Conservation (phyloP, 2,329 filamentous ascomycete species). For the Leptodontidium sp. region DNA sequence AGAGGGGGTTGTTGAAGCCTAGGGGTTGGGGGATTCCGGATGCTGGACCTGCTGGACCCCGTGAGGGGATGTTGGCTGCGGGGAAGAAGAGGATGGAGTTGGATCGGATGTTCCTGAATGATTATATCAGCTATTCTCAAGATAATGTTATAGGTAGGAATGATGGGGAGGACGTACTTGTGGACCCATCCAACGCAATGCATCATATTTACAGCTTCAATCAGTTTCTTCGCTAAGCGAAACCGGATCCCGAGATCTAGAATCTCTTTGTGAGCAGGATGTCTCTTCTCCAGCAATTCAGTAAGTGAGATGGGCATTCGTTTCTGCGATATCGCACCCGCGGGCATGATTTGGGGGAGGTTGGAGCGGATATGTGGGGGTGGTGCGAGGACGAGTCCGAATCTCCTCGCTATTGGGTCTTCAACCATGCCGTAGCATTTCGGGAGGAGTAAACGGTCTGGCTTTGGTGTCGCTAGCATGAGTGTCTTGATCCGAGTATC, state of each 20-base stretch:
- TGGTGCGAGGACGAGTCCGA: constrained; percentile 41
- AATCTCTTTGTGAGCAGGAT: constrained; percentile 34
- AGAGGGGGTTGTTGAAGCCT: constrained; percentile 45
- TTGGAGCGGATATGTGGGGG: constrained; percentile 40
- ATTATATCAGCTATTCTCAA: background rate
- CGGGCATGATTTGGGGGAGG: constrained; percentile 37
- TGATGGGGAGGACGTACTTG: constrained; percentile 47
- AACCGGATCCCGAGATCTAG: constrained; percentile 56
- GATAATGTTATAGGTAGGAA: constrained; percentile 23
- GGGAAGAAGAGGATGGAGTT: constrained; percentile 55
- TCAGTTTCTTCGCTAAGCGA: constrained; percentile 52
- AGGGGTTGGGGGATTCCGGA: constrained; percentile 40
- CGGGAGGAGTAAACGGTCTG: constrained; percentile 37
- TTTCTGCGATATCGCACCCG: constrained; percentile 41
- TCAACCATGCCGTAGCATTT: constrained; percentile 44
- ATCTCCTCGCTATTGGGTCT: constrained; percentile 34
- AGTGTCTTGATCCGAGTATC: constrained; percentile 40
- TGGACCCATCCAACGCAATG: constrained; percentile 63
- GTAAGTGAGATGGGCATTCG: constrained; percentile 40
- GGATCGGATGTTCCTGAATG: constrained; percentile 44
- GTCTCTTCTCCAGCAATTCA: constrained; percentile 39
- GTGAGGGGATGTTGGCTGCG: constrained; percentile 46
- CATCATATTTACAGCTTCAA: constrained; percentile 56
- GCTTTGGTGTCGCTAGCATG: constrained; percentile 42
- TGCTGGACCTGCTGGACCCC: constrained; percentile 49